Evolutionary conservation across 805 yeast species (phyloP), one percentile per base, ranked within the genome.

Genomic region (Teunomyces kruisii): DNA sequence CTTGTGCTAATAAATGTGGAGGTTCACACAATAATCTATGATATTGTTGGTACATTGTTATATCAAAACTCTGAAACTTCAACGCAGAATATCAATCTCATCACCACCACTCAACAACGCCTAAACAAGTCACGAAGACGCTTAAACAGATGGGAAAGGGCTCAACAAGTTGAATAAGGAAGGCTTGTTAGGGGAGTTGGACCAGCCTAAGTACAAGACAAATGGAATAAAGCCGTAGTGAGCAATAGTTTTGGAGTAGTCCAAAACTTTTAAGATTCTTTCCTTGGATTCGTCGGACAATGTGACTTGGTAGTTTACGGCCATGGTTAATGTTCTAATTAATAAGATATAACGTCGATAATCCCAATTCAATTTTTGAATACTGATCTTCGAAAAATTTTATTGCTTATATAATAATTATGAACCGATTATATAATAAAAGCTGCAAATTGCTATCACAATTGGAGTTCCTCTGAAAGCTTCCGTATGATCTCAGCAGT

Each of bases 211-310:
- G 76, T 94, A 94, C 62, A 94, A 75, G 54, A 94, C 84, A 64
- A 94, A 86, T 46, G 99, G 99, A 59, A 94, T 84, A 88, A 96
- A 94, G 39, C 98, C 97, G 70, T 90, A 94, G 71, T 95, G 99
- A 47, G 92, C 87, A 59, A 86, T 78, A 43, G 88, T 86, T 64
- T 89, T 88, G 53, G 96, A 83, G 57, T 88, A 76, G 57, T 87
- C 95, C 55, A 90, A 72, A 52, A 91, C 72, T 67, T 84, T 88
- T 65, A 84, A 72, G 67, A 94, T 80, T 73, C 98, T 89, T 75
- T 94, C 99, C 80, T 86, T 69, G 43, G 71, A 64, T 57, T 72
- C 76, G 58, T 70, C 76, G 28, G 76, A 72, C 58, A 71, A 67
- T 13, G 70, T 61, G 54, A 68, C 54, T 52, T 68, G 71, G 44